These are phyloP conservation scores for Neonectria hederae DNA, from an alignment of 2,329 filamentous ascomycete genomes.

Conservation along the genomic window DNA sequence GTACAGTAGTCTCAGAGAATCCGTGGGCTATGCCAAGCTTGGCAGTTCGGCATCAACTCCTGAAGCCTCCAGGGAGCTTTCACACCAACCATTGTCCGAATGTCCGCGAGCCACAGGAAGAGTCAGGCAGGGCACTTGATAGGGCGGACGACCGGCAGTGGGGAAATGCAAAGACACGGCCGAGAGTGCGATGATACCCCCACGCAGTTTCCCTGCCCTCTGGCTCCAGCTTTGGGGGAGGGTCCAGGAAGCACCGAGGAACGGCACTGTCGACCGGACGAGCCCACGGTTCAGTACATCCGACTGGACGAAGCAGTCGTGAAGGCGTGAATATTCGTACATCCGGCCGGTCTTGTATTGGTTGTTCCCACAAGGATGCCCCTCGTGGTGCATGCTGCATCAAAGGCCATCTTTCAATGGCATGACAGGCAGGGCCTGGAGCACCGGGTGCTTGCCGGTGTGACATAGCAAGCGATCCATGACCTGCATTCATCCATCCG, in stretches of 20 bases:
- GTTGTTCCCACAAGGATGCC: conserved; percentile 17
- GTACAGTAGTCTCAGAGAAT: conserved; percentile 27
- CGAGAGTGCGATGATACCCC: conserved; percentile 31
- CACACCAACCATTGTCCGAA: conserved; percentile 23
- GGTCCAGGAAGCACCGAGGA: not conserved
- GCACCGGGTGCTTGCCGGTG: conserved; percentile 29
- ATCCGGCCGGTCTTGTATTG: conserved; percentile 20
- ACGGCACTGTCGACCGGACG: conserved; percentile 9
- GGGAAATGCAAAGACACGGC: conserved; percentile 25
- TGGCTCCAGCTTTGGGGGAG: not conserved
- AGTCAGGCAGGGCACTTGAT: conserved; percentile 6
- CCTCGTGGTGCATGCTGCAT: conserved; percentile 19
- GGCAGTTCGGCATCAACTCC: conserved; percentile 25
- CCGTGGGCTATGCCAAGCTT: conserved; percentile 30
- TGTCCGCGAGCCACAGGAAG: conserved; percentile 13
- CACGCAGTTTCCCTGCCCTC: conserved; percentile 23
- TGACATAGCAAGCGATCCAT: conserved; percentile 25
- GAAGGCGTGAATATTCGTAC: conserved; percentile 17
- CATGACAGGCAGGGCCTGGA: conserved; percentile 6
- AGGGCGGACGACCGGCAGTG: conserved; percentile 34
- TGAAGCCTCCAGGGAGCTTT: conserved; percentile 15
- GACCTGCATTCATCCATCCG: conserved; percentile 8
- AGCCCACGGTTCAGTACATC: not conserved
- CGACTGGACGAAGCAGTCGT: conserved; percentile 24
- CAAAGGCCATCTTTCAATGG: conserved; percentile 23